Evolutionary conservation across 176 grass and related monocot species (phyloP).

Genomic region (Oryza nivara): DNA sequence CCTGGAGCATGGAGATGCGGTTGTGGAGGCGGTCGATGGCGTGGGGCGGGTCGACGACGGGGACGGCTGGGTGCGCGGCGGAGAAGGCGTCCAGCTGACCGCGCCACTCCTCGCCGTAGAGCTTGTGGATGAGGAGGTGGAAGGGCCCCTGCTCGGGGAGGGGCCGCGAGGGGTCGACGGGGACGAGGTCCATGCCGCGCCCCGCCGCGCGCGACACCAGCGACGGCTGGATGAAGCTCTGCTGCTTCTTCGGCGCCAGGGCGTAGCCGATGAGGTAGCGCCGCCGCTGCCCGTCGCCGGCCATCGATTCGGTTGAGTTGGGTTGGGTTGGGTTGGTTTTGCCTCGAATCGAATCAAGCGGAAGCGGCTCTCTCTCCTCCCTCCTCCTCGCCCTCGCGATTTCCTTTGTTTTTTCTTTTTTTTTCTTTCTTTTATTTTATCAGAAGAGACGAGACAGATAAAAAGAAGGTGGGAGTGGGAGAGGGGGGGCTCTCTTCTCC

Average conservation of each 20-base stretch:
- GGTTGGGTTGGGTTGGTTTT: no score
- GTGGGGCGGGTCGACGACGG: constrained; percentile 66
- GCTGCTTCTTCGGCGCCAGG: constrained; percentile 78
- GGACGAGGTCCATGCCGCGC: constrained; percentile 71
- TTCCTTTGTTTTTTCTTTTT: not conserved
- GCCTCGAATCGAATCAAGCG: not conserved
- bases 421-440: no score
- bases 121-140: constrained; percentile 87
- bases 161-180: constrained; percentile 55
- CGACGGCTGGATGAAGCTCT: constrained; percentile 87
- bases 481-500: not conserved
- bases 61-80: constrained; percentile 52
- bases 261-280: constrained; percentile 69
- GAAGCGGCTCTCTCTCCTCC: no score
- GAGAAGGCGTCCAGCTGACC: constrained; percentile 72
- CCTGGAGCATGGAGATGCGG: constrained; percentile 97
- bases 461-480: constrained; percentile 26
- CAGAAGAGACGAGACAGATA: not conserved
- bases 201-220: constrained; percentile 50
- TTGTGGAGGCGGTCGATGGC: constrained; percentile 94
- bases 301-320: constrained; percentile 20
- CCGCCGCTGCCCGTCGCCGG: constrained; percentile 33
- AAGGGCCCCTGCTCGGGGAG: constrained; percentile 87
- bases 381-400: not conserved
- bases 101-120: constrained; percentile 71